Percentiles rank a stretch among this genome's conserved stretches.
These are phyloP conservation scores for Megacollybia marginata DNA, from an alignment of 768 basidiomycete genomes.

Conservation along the genomic window DNA sequence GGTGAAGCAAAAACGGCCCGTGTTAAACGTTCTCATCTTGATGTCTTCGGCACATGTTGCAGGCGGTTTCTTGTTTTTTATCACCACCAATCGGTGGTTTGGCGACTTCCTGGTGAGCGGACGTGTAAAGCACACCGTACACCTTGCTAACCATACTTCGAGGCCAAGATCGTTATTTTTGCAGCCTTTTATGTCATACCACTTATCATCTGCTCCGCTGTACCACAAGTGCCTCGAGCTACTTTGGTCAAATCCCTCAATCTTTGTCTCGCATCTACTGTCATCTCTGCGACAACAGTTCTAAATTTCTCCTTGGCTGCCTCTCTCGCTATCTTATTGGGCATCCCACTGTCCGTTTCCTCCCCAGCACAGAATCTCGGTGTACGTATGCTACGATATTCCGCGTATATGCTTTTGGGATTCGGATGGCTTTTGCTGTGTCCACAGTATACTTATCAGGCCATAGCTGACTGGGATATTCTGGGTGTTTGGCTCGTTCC, in stretches of 20 bases:
- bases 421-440: slow-evolving; percentile 53
- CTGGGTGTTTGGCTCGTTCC: slow-evolving; percentile 80
- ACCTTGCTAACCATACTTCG: too few relatives aligned
- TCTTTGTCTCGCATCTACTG: slow-evolving; percentile 77
- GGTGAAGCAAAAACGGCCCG: slow-evolving; percentile 44
- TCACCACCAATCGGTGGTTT: slow-evolving; percentile 39
- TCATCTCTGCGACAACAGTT: slow-evolving; percentile 79
- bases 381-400: slow-evolving; percentile 21
- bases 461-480: slow-evolving; percentile 73
- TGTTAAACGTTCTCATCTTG: slow-evolving; percentile 44
- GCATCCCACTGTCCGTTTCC: slow-evolving; percentile 44
- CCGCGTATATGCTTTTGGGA: slow-evolving; percentile 38
- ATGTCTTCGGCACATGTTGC: slow-evolving; percentile 49
- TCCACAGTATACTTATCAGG: slow-evolving; percentile 36
- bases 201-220: slow-evolving; percentile 20
- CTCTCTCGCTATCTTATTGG: slow-evolving; percentile 35
- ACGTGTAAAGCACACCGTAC: too few relatives aligned
- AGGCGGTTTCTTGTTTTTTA: slow-evolving; percentile 44
- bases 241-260: slow-evolving; percentile 62
- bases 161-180: too few relatives aligned
- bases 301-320: slow-evolving; percentile 91
- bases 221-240: slow-evolving; percentile 10
- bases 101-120: slow-evolving; percentile 31
- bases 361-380: slow-evolving; percentile 19
- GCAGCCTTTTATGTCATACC: slow-evolving; percentile 16